A percentile compares a stretch with the other conserved stretches of the same genome.
Evolutionary conservation across 2,329 filamentous ascomycete species (phyloP).

Genomic region (Podosphaera fusca): DNA sequence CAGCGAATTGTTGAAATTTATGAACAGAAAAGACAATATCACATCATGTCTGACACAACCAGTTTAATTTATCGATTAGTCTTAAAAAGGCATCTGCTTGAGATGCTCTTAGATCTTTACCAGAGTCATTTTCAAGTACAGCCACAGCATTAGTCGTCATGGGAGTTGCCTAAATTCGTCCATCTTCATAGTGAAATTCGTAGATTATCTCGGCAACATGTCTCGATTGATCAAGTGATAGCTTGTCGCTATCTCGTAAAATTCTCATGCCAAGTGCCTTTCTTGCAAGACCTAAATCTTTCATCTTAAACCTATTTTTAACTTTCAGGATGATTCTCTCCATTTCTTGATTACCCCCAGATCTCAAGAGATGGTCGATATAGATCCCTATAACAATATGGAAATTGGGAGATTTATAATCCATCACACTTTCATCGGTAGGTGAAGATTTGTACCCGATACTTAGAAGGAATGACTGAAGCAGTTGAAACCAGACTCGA

Average conservation of each 20-base stretch:
- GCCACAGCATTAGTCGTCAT: neutral
- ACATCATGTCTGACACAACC: neutral
- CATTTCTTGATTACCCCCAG: neutral
- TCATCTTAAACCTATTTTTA: slow-evolving; percentile 1
- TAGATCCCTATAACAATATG: slow-evolving; percentile 1
- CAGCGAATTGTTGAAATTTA: neutral
- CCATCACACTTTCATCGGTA: neutral
- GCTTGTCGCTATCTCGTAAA: neutral
- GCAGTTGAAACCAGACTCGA: slow-evolving; percentile 2
- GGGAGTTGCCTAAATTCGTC: neutral
- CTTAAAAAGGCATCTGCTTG: neutral
- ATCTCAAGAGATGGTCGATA: neutral
- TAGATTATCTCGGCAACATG: neutral
- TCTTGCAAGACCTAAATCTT: neutral
- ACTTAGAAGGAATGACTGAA: slow-evolving; percentile 3
- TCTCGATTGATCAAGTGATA: slow-evolving; percentile 1
- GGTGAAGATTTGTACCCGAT: neutral
- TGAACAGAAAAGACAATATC: slow-evolving; percentile 1
- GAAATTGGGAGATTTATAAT: neutral
- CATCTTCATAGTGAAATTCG: neutral
- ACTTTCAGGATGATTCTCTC: neutral
- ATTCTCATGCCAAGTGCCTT: slow-evolving; percentile 1
- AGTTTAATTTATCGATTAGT: neutral
- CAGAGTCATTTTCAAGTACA: neutral
- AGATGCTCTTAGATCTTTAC: neutral